Evolutionary conservation across 306 rosid species (phyloP), one percentile per base, ranked within the genome.

Genomic region (Cyamopsis tetragonoloba): DNA sequence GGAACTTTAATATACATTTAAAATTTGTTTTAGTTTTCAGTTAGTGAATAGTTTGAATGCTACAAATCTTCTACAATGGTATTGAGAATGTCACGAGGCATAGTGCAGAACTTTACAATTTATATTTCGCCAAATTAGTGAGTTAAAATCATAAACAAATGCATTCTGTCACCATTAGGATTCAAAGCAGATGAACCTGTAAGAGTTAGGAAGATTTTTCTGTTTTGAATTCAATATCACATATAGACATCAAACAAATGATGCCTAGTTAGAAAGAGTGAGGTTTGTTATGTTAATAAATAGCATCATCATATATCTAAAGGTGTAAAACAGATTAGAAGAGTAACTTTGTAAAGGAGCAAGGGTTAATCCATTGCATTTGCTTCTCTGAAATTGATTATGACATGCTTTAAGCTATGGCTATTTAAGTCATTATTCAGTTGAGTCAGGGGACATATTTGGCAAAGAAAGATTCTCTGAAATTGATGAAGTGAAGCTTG

Each of bases 161-260:
- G 62, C 18, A 53, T n/a, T n/a, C n/a, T n/a, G 48, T 69, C 68
- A 62, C 54, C 77, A 56, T 71, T 65, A 34, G 62, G 49, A 31
- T 60, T 79, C 56, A 53, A 50, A 37, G 39, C 41, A 14, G 41
- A 28, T 59, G 62, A 49, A 51, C 6, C 48, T 60, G n/a, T n/a
- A 61, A 24, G 7, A 66, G 9, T 28, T 48, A 23, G 38, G 27
- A 32, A 10, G 3, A 61, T 69, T 22, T 66, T 15, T 42, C 49
- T 56, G 28, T 68, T 58, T 56, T 69, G 35, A 30, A 61, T 71
- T 68, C 34, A 5, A 12, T 19, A 26, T 41, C 62, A 34, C n/a
- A n/a, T n/a, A n/a, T 17, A 35, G 56, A 27, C 53, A 72, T 60
- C 12, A 58, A 61, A 48, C 19, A 59, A 48, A 47, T 26, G 31